These are phyloP conservation scores for Aspergillus bridgeri DNA, from an alignment of 495 filamentous ascomycete genomes.

Conservation along the genomic window DNA sequence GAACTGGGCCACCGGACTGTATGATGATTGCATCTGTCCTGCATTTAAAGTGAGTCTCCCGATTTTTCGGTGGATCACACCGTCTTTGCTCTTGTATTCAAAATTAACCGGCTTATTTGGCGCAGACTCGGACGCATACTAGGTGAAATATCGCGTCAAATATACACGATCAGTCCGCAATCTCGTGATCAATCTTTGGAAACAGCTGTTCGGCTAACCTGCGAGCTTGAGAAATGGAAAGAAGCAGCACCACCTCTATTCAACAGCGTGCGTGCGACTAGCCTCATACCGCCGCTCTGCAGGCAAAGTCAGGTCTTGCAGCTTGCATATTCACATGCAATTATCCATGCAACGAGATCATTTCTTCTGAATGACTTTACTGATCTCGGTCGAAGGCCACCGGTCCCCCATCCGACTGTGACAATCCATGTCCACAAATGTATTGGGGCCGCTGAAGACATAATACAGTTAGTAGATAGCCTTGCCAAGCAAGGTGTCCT, in stretches of 20 bases:
- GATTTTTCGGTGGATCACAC: conserved; percentile 1
- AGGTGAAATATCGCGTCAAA: conserved; percentile 44
- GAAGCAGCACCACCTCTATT: conserved; percentile 42
- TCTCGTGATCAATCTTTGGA: conserved; percentile 39
- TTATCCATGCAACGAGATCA: conserved; percentile 55
- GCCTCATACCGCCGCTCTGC: conserved; percentile 49
- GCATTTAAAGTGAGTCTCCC: conserved; percentile 33
- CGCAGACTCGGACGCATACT: conserved; percentile 42
- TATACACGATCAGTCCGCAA: conserved; percentile 45
- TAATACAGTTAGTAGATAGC: conserved; percentile 36
- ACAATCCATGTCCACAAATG: conserved; percentile 40
- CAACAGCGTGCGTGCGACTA: conserved; percentile 41
- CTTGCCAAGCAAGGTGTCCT: conserved; percentile 38
- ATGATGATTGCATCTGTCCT: conserved; percentile 50
- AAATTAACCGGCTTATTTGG: neutral
- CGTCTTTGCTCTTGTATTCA: neutral
- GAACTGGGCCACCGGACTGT: conserved; percentile 34
- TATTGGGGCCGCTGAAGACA: conserved; percentile 41
- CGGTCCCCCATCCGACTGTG: conserved; percentile 29
- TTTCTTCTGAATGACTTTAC: conserved; percentile 53
- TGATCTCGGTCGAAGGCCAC: conserved; percentile 35
- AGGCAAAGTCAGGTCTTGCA: conserved; percentile 53
- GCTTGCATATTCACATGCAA: conserved; percentile 50
- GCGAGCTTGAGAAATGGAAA: conserved; percentile 39
- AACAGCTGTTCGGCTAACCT: conserved; percentile 35